phyloP scores from a whole-genome alignment of 306 rosid species.

The Castanea mollissima region DNA sequence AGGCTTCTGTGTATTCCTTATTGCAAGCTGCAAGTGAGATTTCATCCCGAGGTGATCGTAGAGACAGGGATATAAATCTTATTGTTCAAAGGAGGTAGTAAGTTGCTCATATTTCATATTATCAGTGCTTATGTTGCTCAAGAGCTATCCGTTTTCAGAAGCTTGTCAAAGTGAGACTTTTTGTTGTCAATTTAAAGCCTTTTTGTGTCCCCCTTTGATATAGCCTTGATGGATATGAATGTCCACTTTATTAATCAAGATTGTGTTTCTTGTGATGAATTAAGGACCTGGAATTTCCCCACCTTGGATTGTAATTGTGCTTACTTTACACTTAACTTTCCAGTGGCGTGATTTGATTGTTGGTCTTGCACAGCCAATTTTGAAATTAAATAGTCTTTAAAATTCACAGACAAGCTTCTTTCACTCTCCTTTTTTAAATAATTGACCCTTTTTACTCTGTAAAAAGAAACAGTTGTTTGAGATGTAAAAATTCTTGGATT shows the following conservation, averaged over 20 bases:
- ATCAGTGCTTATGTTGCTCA: conserved; percentile 14
- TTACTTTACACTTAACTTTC: not conserved
- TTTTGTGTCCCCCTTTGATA: not conserved
- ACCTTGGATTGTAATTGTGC: not conserved
- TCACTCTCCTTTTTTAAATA: not conserved
- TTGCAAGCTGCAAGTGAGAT: conserved; percentile 88
- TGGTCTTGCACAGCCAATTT: not conserved
- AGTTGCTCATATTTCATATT: conserved; percentile 22
- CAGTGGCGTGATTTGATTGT: not conserved
- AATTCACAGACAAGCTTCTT: not conserved
- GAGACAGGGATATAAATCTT: conserved; percentile 68
- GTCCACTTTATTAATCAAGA: not conserved
- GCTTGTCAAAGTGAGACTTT: not conserved
- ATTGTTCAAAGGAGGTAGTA: conserved; percentile 84
- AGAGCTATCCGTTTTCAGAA: conserved; percentile 6
- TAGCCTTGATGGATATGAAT: not conserved
- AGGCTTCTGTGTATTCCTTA: conserved; percentile 88
- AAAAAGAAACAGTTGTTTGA: no score
- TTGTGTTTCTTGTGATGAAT: not conserved
- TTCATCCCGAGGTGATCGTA: conserved; percentile 64
- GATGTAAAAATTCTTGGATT: no score
- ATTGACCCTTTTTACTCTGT: no score
- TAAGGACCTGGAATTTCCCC: not conserved
- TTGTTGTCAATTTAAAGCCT: not conserved
- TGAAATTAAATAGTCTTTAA: not conserved